phyloP scores from a whole-genome alignment of 768 basidiomycete genomes.

The Pleurotus tuoliensis region DNA sequence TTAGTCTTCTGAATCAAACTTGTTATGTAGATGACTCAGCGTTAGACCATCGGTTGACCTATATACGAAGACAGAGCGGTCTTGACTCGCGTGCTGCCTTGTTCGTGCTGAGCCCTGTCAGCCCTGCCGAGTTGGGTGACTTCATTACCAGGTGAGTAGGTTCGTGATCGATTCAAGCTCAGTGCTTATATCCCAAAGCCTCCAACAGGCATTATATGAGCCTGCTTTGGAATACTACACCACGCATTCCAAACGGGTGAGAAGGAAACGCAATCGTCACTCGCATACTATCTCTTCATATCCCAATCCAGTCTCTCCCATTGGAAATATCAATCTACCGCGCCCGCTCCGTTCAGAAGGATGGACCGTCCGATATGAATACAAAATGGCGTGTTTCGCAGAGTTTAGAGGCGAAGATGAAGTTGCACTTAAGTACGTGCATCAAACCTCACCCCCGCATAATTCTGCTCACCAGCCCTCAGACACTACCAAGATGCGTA shows the following conservation, averaged over 20 bases:
- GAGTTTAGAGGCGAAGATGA: constrained; percentile 93
- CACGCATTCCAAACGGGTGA: constrained; percentile 85
- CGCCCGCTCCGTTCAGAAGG: constrained; percentile 78
- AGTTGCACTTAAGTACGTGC: constrained; percentile 80
- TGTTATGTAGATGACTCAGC: constrained; percentile 67
- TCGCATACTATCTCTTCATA: constrained; percentile 55
- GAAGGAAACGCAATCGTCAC: constrained; percentile 84
- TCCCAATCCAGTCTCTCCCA: constrained; percentile 42
- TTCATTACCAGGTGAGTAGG: constrained; percentile 72
- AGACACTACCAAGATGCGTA: constrained; percentile 97
- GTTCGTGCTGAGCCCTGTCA: constrained; percentile 93
- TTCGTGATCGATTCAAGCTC: not conserved
- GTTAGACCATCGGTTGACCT: constrained; percentile 80
- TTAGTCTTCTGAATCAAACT: not conserved
- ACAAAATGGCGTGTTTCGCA: constrained; percentile 95
- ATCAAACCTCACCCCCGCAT: constrained; percentile 9
- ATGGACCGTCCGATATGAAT: constrained; percentile 96
- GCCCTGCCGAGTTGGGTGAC: constrained; percentile 77
- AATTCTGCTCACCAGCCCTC: constrained; percentile 12
- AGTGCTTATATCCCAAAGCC: constrained; percentile 34
- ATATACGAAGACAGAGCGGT: constrained; percentile 81
- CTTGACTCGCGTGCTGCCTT: constrained; percentile 90
- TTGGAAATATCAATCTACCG: constrained; percentile 37
- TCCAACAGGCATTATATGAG: constrained; percentile 87
- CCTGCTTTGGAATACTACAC: constrained; percentile 92